phyloP scores from a whole-genome alignment of 139 green algal species.

The Chlorella sp. region DNA sequence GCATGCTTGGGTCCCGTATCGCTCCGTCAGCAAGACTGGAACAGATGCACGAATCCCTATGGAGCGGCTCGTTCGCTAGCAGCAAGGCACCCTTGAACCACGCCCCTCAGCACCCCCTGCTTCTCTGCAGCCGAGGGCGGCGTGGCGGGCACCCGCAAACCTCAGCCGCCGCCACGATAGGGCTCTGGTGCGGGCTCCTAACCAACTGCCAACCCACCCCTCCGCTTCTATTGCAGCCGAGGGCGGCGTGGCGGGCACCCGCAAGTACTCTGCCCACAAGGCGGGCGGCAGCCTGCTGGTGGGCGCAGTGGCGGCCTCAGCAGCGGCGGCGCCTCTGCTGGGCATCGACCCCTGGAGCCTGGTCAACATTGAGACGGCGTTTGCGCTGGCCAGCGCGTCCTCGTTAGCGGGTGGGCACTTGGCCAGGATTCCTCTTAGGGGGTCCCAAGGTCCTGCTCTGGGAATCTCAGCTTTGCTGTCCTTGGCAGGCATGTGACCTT shows the following conservation, averaged over 20 bases:
- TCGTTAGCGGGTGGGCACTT: slow-evolving; percentile 12
- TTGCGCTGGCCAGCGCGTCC: neutral
- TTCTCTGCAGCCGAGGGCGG: slow-evolving; percentile 18
- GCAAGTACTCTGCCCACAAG: slow-evolving; percentile 6
- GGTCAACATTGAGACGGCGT: slow-evolving; percentile 16
- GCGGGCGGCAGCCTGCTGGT: neutral
- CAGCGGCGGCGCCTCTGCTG: slow-evolving; percentile 21
- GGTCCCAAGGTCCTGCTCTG: too few relatives aligned
- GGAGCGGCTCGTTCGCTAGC: too few relatives aligned
- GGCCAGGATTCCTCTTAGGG: too few relatives aligned
- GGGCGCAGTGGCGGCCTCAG: slow-evolving; percentile 8
- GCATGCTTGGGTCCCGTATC: too few relatives aligned
- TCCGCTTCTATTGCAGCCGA: slow-evolving; percentile 5
- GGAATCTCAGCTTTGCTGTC: neutral
- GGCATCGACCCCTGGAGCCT: slow-evolving; percentile 33
- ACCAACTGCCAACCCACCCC: neutral
- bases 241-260: slow-evolving; percentile 34
- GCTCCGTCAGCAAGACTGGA: too few relatives aligned
- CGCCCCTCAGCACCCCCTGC: neutral
- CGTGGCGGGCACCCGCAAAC: slow-evolving; percentile 34
- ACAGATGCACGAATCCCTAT: too few relatives aligned
- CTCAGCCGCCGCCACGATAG: too few relatives aligned
- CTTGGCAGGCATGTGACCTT: neutral
- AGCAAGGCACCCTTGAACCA: neutral
- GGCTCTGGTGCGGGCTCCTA: too few relatives aligned